A percentile compares a stretch with the other conserved stretches of the same genome.
Evolutionary conservation across 257 asterid genomes (phyloP).

Genomic region (Solanum gracilifrons): DNA sequence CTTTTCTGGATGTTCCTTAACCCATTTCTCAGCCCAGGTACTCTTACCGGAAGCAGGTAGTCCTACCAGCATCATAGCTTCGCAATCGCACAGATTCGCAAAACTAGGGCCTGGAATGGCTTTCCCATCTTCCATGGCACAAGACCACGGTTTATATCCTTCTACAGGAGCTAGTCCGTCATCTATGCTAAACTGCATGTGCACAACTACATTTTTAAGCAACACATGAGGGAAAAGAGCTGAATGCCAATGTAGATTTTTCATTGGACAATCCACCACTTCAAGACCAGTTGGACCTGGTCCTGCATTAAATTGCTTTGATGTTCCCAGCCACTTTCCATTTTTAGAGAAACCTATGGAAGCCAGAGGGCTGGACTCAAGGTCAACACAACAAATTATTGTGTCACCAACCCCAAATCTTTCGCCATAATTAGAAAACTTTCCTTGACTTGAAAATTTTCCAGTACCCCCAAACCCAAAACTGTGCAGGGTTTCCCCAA

Average conservation of each 20-base stretch:
- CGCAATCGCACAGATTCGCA: conserved; percentile 26
- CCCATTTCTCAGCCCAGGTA: conserved; percentile 62
- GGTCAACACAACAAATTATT: conserved; percentile 41
- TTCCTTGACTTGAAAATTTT: conserved; percentile 31
- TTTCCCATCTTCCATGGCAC: conserved; percentile 33
- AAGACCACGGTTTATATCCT: conserved; percentile 49
- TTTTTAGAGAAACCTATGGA: conserved; percentile 47
- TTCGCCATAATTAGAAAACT: conserved; percentile 29
- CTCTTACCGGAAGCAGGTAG: conserved; percentile 61
- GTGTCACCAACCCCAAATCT: conserved; percentile 42
- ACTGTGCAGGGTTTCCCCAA: conserved; percentile 41
- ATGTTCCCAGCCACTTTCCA: conserved; percentile 47
- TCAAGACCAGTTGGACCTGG: conserved; percentile 32
- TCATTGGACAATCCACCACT: conserved; percentile 22
- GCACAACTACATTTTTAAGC: conserved; percentile 44
- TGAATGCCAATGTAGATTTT: conserved; percentile 18
- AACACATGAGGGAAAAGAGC: conserved; percentile 55
- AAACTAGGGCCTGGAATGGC: conserved; percentile 32
- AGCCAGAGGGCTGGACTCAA: conserved; percentile 36
- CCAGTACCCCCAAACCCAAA: conserved; percentile 55
- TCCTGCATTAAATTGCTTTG: conserved; percentile 45
- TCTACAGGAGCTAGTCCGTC: conserved; percentile 38
- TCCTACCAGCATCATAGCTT: conserved; percentile 54
- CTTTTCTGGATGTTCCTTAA: conserved; percentile 42
- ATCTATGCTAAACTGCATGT: conserved; percentile 35